Conservation (phyloP, 1,284 basidiomycete species). For the Malassezia equina region DNA sequence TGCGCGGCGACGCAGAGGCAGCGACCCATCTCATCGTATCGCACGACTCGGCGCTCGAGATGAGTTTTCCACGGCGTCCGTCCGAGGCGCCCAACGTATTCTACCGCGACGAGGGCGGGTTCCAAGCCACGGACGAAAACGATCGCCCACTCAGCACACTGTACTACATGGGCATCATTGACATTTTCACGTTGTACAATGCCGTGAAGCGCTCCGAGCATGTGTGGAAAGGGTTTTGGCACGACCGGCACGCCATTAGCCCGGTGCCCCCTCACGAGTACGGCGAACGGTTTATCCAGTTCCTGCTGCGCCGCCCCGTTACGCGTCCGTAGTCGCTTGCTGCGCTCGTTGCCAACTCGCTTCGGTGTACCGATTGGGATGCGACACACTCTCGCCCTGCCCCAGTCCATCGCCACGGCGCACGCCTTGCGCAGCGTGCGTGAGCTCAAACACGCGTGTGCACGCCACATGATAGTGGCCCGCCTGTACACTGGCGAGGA, state of each 20-base stretch:
- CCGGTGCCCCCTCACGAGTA: constrained; percentile 41
- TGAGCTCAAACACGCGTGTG: constrained; percentile 90
- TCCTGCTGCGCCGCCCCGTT: constrained; percentile 17
- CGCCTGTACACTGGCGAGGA: constrained; percentile 69
- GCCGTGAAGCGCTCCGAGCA: constrained; percentile 72
- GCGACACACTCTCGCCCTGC: constrained; percentile 75
- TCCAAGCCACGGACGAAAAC: constrained; percentile 74
- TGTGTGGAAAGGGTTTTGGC: constrained; percentile 75
- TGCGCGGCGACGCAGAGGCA: not conserved
- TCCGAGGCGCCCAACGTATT: constrained; percentile 76
- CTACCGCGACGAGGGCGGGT: constrained; percentile 91
- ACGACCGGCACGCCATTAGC: constrained; percentile 33
- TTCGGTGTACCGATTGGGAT: constrained; percentile 74
- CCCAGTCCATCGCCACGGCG: constrained; percentile 83
- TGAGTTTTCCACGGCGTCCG: not conserved
- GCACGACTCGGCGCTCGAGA: not conserved
- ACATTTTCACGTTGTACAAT: constrained; percentile 65
- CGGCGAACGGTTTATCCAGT: constrained; percentile 37
- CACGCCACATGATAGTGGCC: constrained; percentile 91
- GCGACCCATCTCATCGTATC: not conserved
- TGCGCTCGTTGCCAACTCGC: constrained; percentile 50
- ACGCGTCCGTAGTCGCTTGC: constrained; percentile 5
- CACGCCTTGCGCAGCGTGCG: constrained; percentile 62
- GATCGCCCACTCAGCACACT: constrained; percentile 68
- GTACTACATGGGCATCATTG: constrained; percentile 61